phyloP scores from a whole-genome alignment of 2,329 filamentous ascomycete species.

The Arthroderma uncinatum region DNA sequence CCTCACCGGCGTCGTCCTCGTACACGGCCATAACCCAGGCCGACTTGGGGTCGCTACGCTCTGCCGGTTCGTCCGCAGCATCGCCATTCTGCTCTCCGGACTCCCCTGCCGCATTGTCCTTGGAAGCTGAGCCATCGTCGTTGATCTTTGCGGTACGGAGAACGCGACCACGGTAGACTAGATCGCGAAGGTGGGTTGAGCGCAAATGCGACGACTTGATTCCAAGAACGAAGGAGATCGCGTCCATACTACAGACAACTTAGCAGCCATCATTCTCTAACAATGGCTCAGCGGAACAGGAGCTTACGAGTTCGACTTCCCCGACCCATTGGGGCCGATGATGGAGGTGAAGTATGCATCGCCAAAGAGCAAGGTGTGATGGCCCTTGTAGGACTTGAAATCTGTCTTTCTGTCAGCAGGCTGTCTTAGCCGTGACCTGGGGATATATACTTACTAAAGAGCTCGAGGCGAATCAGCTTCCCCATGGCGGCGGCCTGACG shows the following conservation, averaged over 20 bases:
- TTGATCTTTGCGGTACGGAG: constrained; percentile 87
- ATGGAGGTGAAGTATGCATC: constrained; percentile 99
- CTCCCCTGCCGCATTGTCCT: constrained; percentile 46
- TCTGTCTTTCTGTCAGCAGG: constrained; percentile 44
- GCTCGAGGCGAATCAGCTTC: constrained; percentile 86
- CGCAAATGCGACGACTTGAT: constrained; percentile 98
- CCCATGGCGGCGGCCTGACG: constrained; percentile 52
- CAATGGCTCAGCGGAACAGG: constrained; percentile 16
- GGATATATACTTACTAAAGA: constrained; percentile 59
- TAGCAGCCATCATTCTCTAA: constrained; percentile 1
- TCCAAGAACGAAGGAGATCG: constrained; percentile 95
- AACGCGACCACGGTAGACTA: constrained; percentile 91
- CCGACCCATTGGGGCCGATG: constrained; percentile 98
- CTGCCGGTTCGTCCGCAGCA: constrained; percentile 51
- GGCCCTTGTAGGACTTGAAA: constrained; percentile 99
- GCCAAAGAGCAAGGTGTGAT: constrained; percentile 86
- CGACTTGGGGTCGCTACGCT: constrained; percentile 67
- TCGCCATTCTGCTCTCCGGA: constrained; percentile 52
- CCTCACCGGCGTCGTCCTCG: constrained; percentile 89
- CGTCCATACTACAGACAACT: constrained; percentile 65
- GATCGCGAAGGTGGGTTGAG: constrained; percentile 82
- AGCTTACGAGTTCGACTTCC: constrained; percentile 89
- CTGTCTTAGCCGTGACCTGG: constrained; percentile 7
- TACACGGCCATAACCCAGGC: constrained; percentile 99
- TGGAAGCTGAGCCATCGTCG: constrained; percentile 66